These are phyloP conservation scores for Gracilaria gracilis DNA, from an alignment of 23 red algal genomes.

Conservation along the genomic window DNA sequence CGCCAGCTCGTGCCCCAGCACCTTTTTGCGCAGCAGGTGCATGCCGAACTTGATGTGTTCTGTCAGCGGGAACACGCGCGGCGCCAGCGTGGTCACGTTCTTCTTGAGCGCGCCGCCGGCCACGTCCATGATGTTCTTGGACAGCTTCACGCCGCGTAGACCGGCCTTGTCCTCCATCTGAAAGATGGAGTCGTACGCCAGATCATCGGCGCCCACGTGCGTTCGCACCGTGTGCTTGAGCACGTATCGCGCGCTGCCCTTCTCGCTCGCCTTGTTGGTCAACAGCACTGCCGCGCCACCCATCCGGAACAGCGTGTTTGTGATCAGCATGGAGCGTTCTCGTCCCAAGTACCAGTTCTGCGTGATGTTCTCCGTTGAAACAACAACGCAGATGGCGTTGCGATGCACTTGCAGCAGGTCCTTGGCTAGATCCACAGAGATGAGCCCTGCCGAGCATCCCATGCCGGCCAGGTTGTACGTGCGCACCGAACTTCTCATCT, in stretches of 20 bases:
- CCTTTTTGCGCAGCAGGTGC: slow-evolving; percentile 73
- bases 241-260: slow-evolving; percentile 63
- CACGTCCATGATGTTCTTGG: slow-evolving; percentile 99
- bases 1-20: slow-evolving; percentile 20
- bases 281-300: slow-evolving; percentile 87
- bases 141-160: slow-evolving; percentile 91
- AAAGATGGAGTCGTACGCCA: slow-evolving; percentile 94
- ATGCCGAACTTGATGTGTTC: slow-evolving; percentile 88
- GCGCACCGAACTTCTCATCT: slow-evolving; percentile 81
- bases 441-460: slow-evolving; percentile 95
- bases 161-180: slow-evolving; percentile 93
- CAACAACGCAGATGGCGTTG: slow-evolving; percentile 76
- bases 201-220: slow-evolving; percentile 90
- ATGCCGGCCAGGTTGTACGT: slow-evolving; percentile 96
- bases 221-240: slow-evolving; percentile 93
- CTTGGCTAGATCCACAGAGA: slow-evolving; percentile 88
- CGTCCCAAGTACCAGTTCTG: slow-evolving; percentile 98
- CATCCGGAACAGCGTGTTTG: slow-evolving; percentile 97
- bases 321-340: slow-evolving; percentile 94
- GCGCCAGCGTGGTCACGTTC: slow-evolving; percentile 90
- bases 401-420: slow-evolving; percentile 88
- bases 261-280: slow-evolving; percentile 64
- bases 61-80: slow-evolving; percentile 89
- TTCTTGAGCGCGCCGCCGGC: slow-evolving; percentile 88
- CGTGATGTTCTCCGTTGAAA: slow-evolving; percentile 98